Evolutionary conservation across 2,329 filamentous ascomycete genomes (phyloP), one percentile per base, ranked within the genome.

Genomic region (Colletotrichum sp.): DNA sequence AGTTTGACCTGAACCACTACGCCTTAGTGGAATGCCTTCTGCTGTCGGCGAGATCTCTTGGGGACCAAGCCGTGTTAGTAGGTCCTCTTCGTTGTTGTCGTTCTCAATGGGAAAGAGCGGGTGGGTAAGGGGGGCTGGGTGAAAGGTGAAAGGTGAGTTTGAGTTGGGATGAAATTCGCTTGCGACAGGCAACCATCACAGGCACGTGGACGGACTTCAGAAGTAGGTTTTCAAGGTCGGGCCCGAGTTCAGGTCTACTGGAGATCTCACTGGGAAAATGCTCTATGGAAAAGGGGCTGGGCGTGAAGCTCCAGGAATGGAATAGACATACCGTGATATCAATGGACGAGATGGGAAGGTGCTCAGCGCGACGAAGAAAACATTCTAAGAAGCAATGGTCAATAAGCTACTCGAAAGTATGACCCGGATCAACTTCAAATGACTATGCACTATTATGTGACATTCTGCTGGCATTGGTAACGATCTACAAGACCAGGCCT

Each of bases 1-100:
- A 59, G 55, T 28, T 59, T 59, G 55, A 26, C 55, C 55, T 16
- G 55, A 59, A 59, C 55, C 55, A 15, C 55, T 59, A 59, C 55
- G 55, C 55, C 55, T 15, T 26, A 59, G 55, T 15, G 55, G 24
- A 24, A 24, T 24, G 13, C 26, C 55, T 28, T 59, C 21, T 59
- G 24, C 55, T 59, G 24, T 24, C 26, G 24, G 16, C 10, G 26
- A 59, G 13, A 24, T 59, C 24, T 59, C 26, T 6, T 49, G 18
- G 18, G 44, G 9, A 21, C n/a, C 44, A 49, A 49, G 18, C 18
- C 44, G 44, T 49, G 44, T 49, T 12, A 49, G 44, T n/a, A 49
- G 18, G 18, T n/a, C 39, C 18, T n/a, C 18, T 49, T 49, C 39
- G 18, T 49, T 49, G 18, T 49, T 21, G 39, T 49, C 8, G 16